Evolutionary conservation across 2,329 filamentous ascomycete species (phyloP), one percentile per base, ranked within the genome.

Genomic region (Neopestalotiopsis sp.): DNA sequence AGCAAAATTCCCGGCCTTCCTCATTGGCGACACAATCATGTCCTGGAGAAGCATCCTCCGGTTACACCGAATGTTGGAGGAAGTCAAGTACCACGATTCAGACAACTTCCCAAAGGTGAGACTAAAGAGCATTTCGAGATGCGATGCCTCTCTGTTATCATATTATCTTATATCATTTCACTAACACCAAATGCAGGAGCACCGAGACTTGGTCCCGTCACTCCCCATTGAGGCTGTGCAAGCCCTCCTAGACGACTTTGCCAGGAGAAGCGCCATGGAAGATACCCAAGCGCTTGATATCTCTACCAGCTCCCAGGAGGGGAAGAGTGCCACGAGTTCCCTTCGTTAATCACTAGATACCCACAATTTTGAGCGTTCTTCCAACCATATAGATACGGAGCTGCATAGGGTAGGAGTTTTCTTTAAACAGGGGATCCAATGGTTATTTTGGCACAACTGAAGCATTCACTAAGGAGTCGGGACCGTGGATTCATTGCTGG

Each of bases 11-110:
- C 70, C 74, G 10, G 70, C 70, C 1, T 76, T 76, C 66, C 65
- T 82, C 2, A 73, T 81, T 45, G 79, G 79, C 34, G 78, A 81
- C 62, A 73, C 75, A 40, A 80, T 81, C 10, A 74, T 81, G 5
- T 76, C 78, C 1, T 81, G 79, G 79, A 78, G 74, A 61, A 78
- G 79, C 67, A 64, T 81, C 17, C 73, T 81, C 14, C 75, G 76
- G 1, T 61, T 81, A 38, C 80, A 81, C 57, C 77, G 75, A 3
- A 73, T 76, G 24, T 78, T 79, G 72, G 78, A 81, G 67, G 79
- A 81, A 64, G 77, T 81, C 70, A 78, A 75, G 32, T 38, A 62
- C 20, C 17, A 5, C 40, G 59, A 62, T 38, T 62, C 59, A 20
- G 32, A 62, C 17, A 34, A 30, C 6, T 62, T 62, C 34, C 59